These are phyloP conservation scores for Coemansia sp. DNA, from an alignment of 192 early-diverging fungal genomes.

Conservation along the genomic window DNA sequence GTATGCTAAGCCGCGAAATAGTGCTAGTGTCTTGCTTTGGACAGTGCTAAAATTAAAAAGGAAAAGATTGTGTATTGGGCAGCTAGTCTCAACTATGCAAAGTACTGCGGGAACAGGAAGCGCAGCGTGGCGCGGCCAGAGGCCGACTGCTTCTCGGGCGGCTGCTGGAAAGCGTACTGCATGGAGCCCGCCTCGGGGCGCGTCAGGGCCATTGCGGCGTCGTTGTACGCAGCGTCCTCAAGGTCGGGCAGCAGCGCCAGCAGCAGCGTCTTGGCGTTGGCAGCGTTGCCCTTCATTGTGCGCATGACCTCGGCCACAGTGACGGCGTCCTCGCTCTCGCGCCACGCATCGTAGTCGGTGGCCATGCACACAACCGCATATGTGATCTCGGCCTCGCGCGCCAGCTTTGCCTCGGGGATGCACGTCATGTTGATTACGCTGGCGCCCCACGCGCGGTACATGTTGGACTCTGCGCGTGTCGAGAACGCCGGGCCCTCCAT, in stretches of 20 bases:
- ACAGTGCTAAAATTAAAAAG: too few species aligned
- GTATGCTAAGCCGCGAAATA: too few species aligned
- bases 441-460: slow-evolving; percentile 93
- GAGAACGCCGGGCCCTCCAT: slow-evolving; percentile 99
- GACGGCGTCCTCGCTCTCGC: slow-evolving; percentile 76
- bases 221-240: slow-evolving; percentile 57
- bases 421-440: slow-evolving; percentile 98
- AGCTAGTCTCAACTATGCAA: too few species aligned
- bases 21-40: too few species aligned
- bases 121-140: slow-evolving; percentile 75
- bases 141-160: slow-evolving; percentile 64
- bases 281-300: slow-evolving; percentile 82
- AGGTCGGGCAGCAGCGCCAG: slow-evolving; percentile 75
- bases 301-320: slow-evolving; percentile 82
- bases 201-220: slow-evolving; percentile 53
- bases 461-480: slow-evolving; percentile 92
- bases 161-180: slow-evolving; percentile 84
- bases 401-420: slow-evolving; percentile 95
- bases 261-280: slow-evolving; percentile 80
- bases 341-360: slow-evolving; percentile 97
- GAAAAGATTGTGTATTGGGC: too few species aligned
- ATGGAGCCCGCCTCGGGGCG: slow-evolving; percentile 74
- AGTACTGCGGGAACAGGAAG: slow-evolving; percentile 83
- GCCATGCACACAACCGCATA: slow-evolving; percentile 99
- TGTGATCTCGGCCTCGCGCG: slow-evolving; percentile 96